Evolutionary conservation across 2,329 filamentous ascomycete species (phyloP).

Genomic region (Fusarium drepaniforme): DNA sequence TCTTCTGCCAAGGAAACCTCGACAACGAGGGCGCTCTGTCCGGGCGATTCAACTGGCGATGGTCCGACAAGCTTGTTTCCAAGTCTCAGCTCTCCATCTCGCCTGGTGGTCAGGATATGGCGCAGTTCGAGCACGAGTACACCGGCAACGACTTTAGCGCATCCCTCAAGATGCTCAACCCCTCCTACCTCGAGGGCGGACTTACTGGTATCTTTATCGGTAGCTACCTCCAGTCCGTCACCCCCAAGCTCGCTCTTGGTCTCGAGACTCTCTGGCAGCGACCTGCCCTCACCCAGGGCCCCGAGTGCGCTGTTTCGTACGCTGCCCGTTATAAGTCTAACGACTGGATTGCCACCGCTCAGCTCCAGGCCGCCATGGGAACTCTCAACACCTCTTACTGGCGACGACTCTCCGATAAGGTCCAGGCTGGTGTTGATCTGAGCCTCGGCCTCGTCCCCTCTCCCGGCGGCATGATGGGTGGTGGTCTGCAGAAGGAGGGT

Average conservation of each 20-base stretch:
- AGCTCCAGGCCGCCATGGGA: constrained; percentile 85
- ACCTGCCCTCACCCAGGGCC: constrained; percentile 82
- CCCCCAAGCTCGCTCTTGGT: constrained; percentile 86
- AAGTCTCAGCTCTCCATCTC: constrained; percentile 91
- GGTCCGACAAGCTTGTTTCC: constrained; percentile 82
- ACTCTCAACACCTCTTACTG: constrained; percentile 94
- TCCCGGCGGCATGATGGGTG: constrained; percentile 79
- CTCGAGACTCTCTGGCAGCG: constrained; percentile 96
- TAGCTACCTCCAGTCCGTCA: constrained; percentile 94
- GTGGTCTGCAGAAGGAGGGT: constrained; percentile 84
- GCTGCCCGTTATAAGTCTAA: constrained; percentile 89
- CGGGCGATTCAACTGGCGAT: constrained; percentile 93
- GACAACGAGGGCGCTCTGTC: constrained; percentile 92
- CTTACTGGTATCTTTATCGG: constrained; percentile 96
- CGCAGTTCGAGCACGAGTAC: constrained; percentile 96
- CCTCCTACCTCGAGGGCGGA: constrained; percentile 91
- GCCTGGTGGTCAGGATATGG: constrained; percentile 84
- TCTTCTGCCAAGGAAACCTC: constrained; percentile 95
- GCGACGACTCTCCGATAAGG: constrained; percentile 91
- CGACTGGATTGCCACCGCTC: constrained; percentile 93
- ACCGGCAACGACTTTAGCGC: constrained; percentile 93
- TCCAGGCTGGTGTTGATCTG: constrained; percentile 95
- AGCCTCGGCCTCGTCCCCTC: constrained; percentile 84
- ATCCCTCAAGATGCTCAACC: constrained; percentile 93
- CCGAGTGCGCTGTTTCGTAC: constrained; percentile 93